Evolutionary conservation across 2,329 filamentous ascomycete species (phyloP).

Genomic region (Aureobasidium lini): DNA sequence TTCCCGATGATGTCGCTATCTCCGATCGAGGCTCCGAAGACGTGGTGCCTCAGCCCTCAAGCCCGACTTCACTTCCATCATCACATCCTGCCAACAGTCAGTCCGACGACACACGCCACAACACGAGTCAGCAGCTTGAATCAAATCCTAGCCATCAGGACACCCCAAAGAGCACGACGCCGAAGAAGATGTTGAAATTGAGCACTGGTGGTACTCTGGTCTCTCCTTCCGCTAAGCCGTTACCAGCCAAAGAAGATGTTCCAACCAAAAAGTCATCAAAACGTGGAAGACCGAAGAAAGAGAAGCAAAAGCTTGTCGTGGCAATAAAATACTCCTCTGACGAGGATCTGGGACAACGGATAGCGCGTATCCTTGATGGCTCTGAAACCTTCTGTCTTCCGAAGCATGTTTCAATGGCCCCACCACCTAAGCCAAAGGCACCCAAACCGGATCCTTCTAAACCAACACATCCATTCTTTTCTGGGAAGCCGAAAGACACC

Average conservation of each 20-base stretch:
- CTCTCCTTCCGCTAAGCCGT: constrained; percentile 30
- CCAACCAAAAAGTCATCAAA: constrained; percentile 20
- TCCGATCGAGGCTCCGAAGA: constrained; percentile 8
- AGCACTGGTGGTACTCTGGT: constrained; percentile 40
- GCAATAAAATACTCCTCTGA: constrained; percentile 41
- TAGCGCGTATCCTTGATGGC: constrained; percentile 54
- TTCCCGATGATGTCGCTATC: not conserved
- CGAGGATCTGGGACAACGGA: constrained; percentile 48
- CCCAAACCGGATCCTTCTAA: constrained; percentile 33
- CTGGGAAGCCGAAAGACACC: constrained; percentile 42
- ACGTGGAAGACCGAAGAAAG: constrained; percentile 24
- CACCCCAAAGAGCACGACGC: constrained; percentile 18
- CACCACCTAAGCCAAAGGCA: constrained; percentile 22
- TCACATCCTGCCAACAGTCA: constrained; percentile 8
- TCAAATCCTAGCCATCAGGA: too few species aligned
- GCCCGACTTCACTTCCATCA: constrained; percentile 2
- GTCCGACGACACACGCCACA: not conserved
- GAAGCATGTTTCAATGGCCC: not conserved
- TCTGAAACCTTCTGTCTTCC: constrained; percentile 22
- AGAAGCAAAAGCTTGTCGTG: constrained; percentile 22
- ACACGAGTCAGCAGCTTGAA: not conserved
- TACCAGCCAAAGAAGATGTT: constrained; percentile 16
- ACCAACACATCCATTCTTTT: constrained; percentile 62
- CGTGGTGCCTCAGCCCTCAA: constrained; percentile 8
- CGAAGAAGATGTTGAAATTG: constrained; percentile 33